Conservation (phyloP, 78 protist genomes). For the Chrysochromulina parva region DNA sequence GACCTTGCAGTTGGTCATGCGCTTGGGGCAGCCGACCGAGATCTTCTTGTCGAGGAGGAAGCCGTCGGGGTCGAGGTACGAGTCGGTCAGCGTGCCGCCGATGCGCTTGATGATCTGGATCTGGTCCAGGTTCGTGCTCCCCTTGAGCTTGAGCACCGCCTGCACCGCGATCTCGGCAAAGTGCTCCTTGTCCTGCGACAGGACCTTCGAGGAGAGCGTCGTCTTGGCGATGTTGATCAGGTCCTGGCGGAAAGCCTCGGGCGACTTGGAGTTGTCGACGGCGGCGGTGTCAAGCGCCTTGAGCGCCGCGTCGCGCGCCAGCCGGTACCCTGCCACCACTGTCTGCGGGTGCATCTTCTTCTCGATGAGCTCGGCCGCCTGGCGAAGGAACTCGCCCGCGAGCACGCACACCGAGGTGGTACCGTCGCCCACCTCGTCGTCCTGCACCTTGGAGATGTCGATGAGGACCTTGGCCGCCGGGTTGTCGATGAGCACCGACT, state of each 20-base stretch:
- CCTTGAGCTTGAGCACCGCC: slow-evolving; percentile 89
- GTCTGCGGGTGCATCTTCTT: slow-evolving; percentile 96
- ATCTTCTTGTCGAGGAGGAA: slow-evolving; percentile 54
- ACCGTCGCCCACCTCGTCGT: slow-evolving; percentile 99
- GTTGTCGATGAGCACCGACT: slow-evolving; percentile 81
- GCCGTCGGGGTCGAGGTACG: slow-evolving; percentile 94
- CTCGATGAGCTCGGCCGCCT: slow-evolving; percentile 92
- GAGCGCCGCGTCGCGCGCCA: slow-evolving; percentile 85
- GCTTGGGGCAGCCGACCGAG: slow-evolving; percentile 96
- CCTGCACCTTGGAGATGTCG: slow-evolving; percentile 93
- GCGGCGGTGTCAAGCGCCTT: slow-evolving; percentile 74
- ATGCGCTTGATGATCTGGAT: slow-evolving; percentile 92
- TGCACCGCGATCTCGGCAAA: slow-evolving; percentile 94
- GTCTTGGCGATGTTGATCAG: slow-evolving; percentile 95
- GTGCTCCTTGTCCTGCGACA: slow-evolving; percentile 76
- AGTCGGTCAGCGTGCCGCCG: slow-evolving; percentile 88
- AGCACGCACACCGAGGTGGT: slow-evolving; percentile 96
- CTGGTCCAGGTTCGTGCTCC: slow-evolving; percentile 70
- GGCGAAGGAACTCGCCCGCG: slow-evolving; percentile 97
- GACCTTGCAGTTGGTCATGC: slow-evolving; percentile 83
- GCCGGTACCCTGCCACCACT: slow-evolving; percentile 53
- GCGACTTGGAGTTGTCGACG: slow-evolving; percentile 32
- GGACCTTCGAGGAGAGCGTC: slow-evolving; percentile 93
- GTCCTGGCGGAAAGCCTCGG: slow-evolving; percentile 80
- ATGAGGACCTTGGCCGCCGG: slow-evolving; percentile 6